Evolutionary conservation across 1,284 basidiomycete species (phyloP), one percentile per base, ranked within the genome.

Genomic region (Sporisorium graminicola): DNA sequence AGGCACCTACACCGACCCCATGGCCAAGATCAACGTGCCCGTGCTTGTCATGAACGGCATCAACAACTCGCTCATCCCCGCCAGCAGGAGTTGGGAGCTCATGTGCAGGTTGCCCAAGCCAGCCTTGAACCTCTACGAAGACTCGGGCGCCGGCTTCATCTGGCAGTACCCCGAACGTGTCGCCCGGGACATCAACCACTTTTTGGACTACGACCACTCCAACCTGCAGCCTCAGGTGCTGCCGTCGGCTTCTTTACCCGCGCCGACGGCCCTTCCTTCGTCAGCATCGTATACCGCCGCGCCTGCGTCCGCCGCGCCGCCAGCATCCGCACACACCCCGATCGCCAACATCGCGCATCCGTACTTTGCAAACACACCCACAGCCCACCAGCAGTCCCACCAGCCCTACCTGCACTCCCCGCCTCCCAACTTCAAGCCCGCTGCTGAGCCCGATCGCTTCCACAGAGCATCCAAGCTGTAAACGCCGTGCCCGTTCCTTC

Each of bases 1-100:
- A 16, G 59, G 60, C 26, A 31, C 42, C 22, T 67, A 67, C 53
- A 49, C 47, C 16, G 70, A 73, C 35, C 70, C 70, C 0, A 73
- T 67, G 70, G 70, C 70, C 52, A 63, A 42, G 33, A 51, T 73
- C 64, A 67, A 73, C n/a, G 63, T 65, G 16, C 70, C 70, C 12
- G 70, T 67, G 33, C 54, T 73, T 27, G 70, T 73, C 20, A 63
- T 73, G 50, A 73, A 66, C 35, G 70, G 70, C 43, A 44, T 67
- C 53, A 73, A 73, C 58, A 73, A 67, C 50, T 24, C 64, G 10
- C 65, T 67, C 57, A 73, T 73, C 49, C 64, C 70, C 6, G 65
- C 70, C 20, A 73, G 70, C 58, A 52, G 70, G 27, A 73, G 70
- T 31, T 73, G 70, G 70, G 70, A 73, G 54, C 70, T 73, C 53